Conservation (phyloP, 257 asterid species). For the Coffea eugenioides region DNA sequence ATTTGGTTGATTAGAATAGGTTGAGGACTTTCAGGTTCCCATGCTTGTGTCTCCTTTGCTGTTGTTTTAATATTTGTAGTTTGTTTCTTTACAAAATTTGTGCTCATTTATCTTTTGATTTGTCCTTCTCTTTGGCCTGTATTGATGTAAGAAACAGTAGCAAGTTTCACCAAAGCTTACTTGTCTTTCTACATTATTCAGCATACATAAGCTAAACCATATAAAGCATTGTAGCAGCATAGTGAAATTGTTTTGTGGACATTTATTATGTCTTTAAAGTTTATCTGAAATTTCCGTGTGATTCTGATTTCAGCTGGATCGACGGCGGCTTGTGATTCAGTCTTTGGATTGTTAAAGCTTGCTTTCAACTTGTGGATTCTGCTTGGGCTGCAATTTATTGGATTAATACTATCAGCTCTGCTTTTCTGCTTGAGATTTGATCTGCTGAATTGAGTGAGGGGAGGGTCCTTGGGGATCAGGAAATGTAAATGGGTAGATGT, state of each 20-base stretch:
- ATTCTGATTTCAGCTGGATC: conserved; percentile 11
- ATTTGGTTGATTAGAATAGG: neutral
- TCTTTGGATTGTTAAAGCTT: neutral
- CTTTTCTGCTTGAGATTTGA: conserved; percentile 11
- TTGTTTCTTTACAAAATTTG: neutral
- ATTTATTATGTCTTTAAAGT: neutral
- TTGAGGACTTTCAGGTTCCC: neutral
- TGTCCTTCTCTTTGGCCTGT: neutral
- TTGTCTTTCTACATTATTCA: neutral
- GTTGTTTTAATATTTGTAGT: neutral
- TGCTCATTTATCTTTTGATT: neutral
- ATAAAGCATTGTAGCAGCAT: neutral
- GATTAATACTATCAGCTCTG: neutral
- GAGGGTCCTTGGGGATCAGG: conserved; percentile 28
- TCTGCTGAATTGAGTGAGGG: conserved; percentile 8
- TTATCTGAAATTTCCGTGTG: neutral
- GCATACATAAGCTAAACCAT: neutral
- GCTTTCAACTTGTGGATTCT: neutral
- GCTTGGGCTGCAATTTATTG: neutral
- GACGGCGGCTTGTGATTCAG: neutral
- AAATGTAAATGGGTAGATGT: conserved; percentile 56
- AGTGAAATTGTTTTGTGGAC: neutral
- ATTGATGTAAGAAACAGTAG: neutral
- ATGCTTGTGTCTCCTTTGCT: neutral
- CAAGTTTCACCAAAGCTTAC: neutral